Evolutionary conservation across 495 filamentous ascomycete species (phyloP).

Genomic region (Friedmanniomyces simplex): DNA sequence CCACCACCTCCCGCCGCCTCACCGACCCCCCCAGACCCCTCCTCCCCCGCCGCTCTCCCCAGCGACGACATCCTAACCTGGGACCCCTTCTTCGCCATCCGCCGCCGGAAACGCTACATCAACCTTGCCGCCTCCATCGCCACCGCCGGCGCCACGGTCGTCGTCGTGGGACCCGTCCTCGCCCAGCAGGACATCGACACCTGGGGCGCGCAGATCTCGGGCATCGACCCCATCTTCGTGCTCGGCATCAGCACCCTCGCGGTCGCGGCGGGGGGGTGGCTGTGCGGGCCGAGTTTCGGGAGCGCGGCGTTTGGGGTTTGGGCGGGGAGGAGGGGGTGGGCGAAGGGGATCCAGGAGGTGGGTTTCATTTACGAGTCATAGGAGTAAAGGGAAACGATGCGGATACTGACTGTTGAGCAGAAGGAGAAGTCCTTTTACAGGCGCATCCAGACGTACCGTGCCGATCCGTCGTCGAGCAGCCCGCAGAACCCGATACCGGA

Average conservation of each 20-base stretch:
- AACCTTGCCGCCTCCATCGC: slow-evolving; percentile 64
- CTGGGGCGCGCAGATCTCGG: slow-evolving; percentile 50
- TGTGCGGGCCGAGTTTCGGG: slow-evolving; percentile 72
- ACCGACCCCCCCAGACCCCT: too few relatives aligned
- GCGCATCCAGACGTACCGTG: slow-evolving; percentile 77
- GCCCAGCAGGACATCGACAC: slow-evolving; percentile 54
- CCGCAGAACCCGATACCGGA: slow-evolving; percentile 62
- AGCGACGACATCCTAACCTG: slow-evolving; percentile 52
- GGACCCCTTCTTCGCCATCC: slow-evolving; percentile 88
- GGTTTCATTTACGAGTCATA: slow-evolving; percentile 23
- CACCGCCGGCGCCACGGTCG: slow-evolving; percentile 48
- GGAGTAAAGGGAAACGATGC: not conserved
- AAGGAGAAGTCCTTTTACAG: slow-evolving; percentile 90
- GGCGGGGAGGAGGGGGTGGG: slow-evolving; percentile 53
- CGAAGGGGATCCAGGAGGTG: slow-evolving; percentile 56
- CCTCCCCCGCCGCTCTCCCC: not conserved
- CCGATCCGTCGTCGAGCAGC: slow-evolving; percentile 66
- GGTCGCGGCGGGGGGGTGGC: slow-evolving; percentile 70
- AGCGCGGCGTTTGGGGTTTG: slow-evolving; percentile 60
- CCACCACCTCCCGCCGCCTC: too few relatives aligned
- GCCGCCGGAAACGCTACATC: slow-evolving; percentile 70
- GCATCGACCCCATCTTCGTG: slow-evolving; percentile 77
- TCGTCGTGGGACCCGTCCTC: slow-evolving; percentile 53
- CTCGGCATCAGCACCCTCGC: slow-evolving; percentile 65
- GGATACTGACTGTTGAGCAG: slow-evolving; percentile 34